phyloP scores from a whole-genome alignment of 75 land plant species.

The Selaginella tamariscina region DNA sequence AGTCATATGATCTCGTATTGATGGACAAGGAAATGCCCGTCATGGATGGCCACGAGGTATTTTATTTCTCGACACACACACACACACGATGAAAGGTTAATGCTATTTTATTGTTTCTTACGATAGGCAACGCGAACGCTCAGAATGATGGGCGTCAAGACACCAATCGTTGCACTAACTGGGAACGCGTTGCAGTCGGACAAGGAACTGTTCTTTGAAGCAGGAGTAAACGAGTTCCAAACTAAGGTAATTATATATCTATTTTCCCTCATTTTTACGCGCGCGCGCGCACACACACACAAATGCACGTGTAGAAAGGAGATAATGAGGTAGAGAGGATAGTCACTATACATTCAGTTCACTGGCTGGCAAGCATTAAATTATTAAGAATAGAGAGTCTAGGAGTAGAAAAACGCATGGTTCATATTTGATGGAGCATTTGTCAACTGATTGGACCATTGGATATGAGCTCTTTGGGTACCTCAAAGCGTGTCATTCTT shows the following conservation, averaged over 20 bases:
- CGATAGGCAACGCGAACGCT: constrained; percentile 6
- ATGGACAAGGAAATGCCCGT: constrained; percentile 36
- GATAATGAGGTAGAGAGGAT: no score
- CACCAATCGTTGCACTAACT: neutral
- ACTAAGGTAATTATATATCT: neutral
- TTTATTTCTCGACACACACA: neutral
- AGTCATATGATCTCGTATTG: constrained; percentile 17
- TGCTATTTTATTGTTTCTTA: neutral
- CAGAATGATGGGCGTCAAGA: constrained; percentile 1
- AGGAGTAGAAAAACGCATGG: no score
- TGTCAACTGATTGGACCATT: no score
- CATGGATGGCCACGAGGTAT: constrained; percentile 31
- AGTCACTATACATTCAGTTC: no score
- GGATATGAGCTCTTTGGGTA: no score
- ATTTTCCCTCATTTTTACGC: no score
- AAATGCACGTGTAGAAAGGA: neutral
- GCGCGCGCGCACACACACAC: neutral
- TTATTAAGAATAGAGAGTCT: no score
- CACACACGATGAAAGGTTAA: no score
- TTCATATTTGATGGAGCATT: no score
- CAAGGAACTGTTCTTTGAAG: constrained; percentile 2
- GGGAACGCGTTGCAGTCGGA: neutral
- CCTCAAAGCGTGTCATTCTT: no score
- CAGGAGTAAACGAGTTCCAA: neutral
- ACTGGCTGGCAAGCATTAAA: no score